Conservation (phyloP, 345 rosid genomes). For the Camelina laxa region DNA sequence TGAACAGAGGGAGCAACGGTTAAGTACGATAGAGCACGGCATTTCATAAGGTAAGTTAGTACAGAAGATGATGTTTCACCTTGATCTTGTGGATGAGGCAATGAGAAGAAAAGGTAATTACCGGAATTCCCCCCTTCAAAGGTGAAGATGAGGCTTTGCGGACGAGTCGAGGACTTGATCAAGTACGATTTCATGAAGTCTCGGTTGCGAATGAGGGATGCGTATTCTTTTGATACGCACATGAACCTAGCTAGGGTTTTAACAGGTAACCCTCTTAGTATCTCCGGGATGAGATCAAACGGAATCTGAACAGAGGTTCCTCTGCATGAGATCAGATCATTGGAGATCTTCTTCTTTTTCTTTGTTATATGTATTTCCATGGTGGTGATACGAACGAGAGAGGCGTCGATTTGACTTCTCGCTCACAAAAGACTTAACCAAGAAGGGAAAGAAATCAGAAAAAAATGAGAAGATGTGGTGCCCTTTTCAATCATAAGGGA, state of each 20-base stretch:
- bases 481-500: neutral
- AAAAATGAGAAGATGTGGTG: neutral
- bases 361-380: neutral
- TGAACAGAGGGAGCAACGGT: constrained; percentile 23
- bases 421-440: neutral
- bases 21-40: neutral
- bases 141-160: constrained; percentile 15
- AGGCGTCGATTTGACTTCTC: neutral
- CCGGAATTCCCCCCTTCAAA: neutral
- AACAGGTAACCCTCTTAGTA: constrained; percentile 2
- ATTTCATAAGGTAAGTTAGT: constrained; percentile 22
- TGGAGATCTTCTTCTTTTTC: neutral
- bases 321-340: neutral
- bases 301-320: neutral
- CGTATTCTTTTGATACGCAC: neutral
- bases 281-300: constrained; percentile 16
- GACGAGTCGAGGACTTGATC: constrained; percentile 4
- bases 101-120: constrained; percentile 14
- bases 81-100: neutral
- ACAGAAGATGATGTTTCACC: constrained; percentile 8
- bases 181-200: constrained; percentile 24
- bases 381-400: neutral
- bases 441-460: neutral
- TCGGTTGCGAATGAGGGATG: neutral
- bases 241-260: constrained; percentile 22